Evolutionary conservation across 768 basidiomycete species (phyloP).

Genomic region (Mrakia blollopis): DNA sequence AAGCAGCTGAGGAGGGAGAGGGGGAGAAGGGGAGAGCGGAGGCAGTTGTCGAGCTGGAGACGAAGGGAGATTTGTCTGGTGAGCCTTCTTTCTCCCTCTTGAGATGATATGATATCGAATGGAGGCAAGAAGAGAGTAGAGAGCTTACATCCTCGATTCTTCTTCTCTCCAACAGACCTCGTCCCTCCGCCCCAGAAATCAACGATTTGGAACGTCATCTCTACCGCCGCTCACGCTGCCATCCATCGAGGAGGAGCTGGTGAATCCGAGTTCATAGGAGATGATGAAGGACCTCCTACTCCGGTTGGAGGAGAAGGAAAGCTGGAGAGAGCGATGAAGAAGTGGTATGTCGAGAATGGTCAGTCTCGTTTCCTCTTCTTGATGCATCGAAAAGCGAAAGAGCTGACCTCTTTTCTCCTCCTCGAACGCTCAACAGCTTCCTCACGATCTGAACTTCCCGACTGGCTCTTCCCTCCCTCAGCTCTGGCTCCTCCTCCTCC

Average conservation of each 20-base stretch:
- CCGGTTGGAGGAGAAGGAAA: neutral
- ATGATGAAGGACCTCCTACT: neutral
- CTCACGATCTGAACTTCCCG: neutral
- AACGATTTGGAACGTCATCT: neutral
- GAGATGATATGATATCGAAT: neutral
- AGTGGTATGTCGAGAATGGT: neutral
- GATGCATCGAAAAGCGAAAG: too few relatives aligned
- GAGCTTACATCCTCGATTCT: neutral
- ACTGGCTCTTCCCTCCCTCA: slow-evolving; percentile 6
- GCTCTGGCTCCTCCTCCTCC: neutral
- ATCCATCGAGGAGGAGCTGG: slow-evolving; percentile 1
- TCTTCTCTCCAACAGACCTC: neutral
- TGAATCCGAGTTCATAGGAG: neutral
- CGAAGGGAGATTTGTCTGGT: neutral
- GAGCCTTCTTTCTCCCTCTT: neutral
- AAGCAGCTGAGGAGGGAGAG: too few relatives aligned
- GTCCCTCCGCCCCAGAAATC: neutral
- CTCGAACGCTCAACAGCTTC: neutral
- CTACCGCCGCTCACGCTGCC: neutral
- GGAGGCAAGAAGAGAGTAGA: neutral
- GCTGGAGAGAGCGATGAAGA: neutral
- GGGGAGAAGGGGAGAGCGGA: neutral
- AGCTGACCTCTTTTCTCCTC: too few relatives aligned
- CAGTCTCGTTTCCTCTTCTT: neutral
- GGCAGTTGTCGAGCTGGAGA: neutral